Evolutionary conservation across 164 flowering plant genomes (phyloP).

Genomic region (Piper longum): DNA sequence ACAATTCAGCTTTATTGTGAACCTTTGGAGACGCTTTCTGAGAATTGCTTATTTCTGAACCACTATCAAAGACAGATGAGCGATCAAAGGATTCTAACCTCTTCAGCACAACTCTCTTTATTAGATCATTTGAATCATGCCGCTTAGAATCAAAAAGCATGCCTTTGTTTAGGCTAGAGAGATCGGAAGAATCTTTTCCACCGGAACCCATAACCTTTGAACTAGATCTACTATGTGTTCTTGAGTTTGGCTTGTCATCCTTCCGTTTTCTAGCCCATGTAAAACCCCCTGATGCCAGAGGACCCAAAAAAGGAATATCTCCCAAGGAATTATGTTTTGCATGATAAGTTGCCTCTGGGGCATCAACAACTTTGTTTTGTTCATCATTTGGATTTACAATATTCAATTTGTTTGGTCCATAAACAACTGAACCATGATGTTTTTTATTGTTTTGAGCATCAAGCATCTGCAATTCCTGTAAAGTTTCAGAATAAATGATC

Average conservation of each 20-base stretch:
- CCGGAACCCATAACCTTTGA: constrained; percentile 39
- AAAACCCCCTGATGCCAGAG: constrained; percentile 83
- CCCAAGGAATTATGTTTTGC: constrained; percentile 70
- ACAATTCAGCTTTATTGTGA: constrained; percentile 44
- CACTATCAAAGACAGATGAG: constrained; percentile 67
- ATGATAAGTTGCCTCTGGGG: constrained; percentile 37
- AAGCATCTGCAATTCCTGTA: constrained; percentile 21
- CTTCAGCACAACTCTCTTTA: constrained; percentile 32
- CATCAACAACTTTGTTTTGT: constrained; percentile 15
- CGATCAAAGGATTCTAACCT: constrained; percentile 60
- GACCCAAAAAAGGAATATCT: constrained; percentile 76
- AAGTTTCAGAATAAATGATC: neutral
- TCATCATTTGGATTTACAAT: constrained; percentile 7
- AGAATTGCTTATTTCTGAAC: constrained; percentile 66
- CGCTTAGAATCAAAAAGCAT: constrained; percentile 25
- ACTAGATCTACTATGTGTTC: constrained; percentile 54
- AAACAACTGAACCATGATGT: constrained; percentile 7
- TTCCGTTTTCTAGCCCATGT: constrained; percentile 77
- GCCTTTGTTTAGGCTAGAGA: constrained; percentile 23
- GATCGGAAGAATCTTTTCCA: constrained; percentile 25
- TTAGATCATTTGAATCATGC: constrained; percentile 30
- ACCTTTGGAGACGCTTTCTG: constrained; percentile 57
- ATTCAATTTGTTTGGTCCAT: constrained; percentile 10
- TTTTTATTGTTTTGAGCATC: constrained; percentile 9
- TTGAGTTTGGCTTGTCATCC: constrained; percentile 33